Evolutionary conservation across 805 yeast species (phyloP).

Genomic region (Barnettozyma populi): DNA sequence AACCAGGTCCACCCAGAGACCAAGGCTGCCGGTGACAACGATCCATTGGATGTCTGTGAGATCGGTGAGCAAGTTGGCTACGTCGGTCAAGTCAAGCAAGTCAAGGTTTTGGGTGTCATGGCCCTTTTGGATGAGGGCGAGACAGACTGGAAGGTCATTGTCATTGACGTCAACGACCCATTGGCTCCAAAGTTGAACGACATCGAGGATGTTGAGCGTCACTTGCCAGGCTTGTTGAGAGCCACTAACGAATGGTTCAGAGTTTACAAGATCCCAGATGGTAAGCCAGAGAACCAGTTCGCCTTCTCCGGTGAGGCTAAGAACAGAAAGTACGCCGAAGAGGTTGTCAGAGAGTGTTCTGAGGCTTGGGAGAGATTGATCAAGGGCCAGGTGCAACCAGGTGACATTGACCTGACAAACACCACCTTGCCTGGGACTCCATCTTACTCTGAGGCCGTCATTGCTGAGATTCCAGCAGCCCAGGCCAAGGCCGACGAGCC

Average conservation of each 20-base stretch:
- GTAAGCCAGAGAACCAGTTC: constrained; percentile 93
- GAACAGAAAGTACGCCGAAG: constrained; percentile 80
- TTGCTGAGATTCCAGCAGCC: constrained; percentile 61
- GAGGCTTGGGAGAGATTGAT: constrained; percentile 80
- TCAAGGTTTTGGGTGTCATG: constrained; percentile 89
- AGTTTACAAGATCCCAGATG: constrained; percentile 96
- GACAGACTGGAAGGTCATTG: constrained; percentile 90
- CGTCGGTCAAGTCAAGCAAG: constrained; percentile 77
- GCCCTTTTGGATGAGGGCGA: constrained; percentile 93
- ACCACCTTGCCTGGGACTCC: constrained; percentile 59
- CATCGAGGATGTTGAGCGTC: constrained; percentile 83
- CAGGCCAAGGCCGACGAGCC: constrained; percentile 78
- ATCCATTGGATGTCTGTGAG: constrained; percentile 82
- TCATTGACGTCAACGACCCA: constrained; percentile 77
- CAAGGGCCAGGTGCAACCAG: constrained; percentile 54
- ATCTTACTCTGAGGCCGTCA: constrained; percentile 42
- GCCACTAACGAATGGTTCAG: constrained; percentile 98
- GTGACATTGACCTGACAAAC: constrained; percentile 73
- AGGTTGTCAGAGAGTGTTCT: constrained; percentile 74
- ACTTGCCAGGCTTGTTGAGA: constrained; percentile 88
- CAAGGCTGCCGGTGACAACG: constrained; percentile 72
- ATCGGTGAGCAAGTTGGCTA: constrained; percentile 63
- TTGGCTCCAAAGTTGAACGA: constrained; percentile 82
- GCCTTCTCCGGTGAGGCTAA: constrained; percentile 95
- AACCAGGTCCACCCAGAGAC: constrained; percentile 59